Conservation (phyloP, 2,329 filamentous ascomycete species). For the Fusarium gaditjirri region DNA sequence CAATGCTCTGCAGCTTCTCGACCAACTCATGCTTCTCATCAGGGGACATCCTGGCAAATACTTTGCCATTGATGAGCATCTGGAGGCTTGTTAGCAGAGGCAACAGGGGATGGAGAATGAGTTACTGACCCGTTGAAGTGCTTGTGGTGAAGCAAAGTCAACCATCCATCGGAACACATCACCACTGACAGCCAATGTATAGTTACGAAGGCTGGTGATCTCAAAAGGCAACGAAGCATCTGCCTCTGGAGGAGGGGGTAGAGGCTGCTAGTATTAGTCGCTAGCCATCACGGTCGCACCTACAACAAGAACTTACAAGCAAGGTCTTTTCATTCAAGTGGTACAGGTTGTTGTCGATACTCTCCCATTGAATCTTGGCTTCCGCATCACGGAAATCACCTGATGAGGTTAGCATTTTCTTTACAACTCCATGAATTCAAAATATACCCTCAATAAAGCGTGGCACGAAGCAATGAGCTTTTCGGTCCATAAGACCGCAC, state of each 20-base stretch:
- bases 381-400: slow-evolving; percentile 79
- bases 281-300: background rate
- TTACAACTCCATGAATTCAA: background rate
- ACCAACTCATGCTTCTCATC: slow-evolving; percentile 99
- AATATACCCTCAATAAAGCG: slow-evolving; percentile 78
- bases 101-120: background rate
- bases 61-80: slow-evolving; percentile 91
- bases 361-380: slow-evolving; percentile 86
- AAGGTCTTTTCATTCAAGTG: slow-evolving; percentile 83
- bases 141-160: slow-evolving; percentile 85
- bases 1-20: slow-evolving; percentile 95
- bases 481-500: slow-evolving; percentile 82
- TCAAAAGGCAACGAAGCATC: slow-evolving; percentile 90
- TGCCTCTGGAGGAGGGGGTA: slow-evolving; percentile 73
- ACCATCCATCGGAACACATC: slow-evolving; percentile 98
- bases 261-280: slow-evolving; percentile 62
- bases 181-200: slow-evolving; percentile 88
- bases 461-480: slow-evolving; percentile 91
- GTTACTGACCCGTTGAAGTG: slow-evolving; percentile 72
- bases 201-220: slow-evolving; percentile 82
- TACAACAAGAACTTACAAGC: slow-evolving; percentile 57
- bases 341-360: slow-evolving; percentile 86
- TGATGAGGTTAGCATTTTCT: slow-evolving; percentile 44
- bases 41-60: slow-evolving; percentile 98
- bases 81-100: slow-evolving; percentile 49